phyloP scores from a whole-genome alignment of 2,329 filamentous ascomycete genomes.

The Neopestalotiopsis rosae region DNA sequence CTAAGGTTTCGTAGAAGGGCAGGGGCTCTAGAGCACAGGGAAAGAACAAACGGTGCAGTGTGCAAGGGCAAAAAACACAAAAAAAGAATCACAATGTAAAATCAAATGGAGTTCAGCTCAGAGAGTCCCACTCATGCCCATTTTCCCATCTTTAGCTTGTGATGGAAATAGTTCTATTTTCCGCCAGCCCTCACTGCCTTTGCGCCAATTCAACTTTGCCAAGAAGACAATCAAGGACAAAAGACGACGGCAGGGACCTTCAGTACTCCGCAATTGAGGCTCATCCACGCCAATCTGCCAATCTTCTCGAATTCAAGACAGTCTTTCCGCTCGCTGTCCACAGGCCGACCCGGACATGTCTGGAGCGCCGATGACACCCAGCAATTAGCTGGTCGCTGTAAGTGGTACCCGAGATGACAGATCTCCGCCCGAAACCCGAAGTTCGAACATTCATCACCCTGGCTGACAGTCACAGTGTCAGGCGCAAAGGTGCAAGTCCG shows the following conservation, averaged over 20 bases:
- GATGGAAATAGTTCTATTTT: too few relatives aligned
- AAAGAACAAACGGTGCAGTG: too few relatives aligned
- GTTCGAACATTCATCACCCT: neutral
- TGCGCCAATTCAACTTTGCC: neutral
- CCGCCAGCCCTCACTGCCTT: too few relatives aligned
- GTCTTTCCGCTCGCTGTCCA: neutral
- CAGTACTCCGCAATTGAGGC: conserved; percentile 1
- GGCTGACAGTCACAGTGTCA: neutral
- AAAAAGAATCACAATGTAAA: too few relatives aligned
- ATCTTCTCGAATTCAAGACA: conserved; percentile 4
- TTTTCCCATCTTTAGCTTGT: too few relatives aligned
- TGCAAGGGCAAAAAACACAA: too few relatives aligned
- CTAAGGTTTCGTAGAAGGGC: too few relatives aligned
- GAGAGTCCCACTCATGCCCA: too few relatives aligned
- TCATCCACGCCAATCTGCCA: neutral
- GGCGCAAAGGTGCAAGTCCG: too few relatives aligned
- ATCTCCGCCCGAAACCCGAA: conserved; percentile 1
- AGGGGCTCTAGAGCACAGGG: too few relatives aligned
- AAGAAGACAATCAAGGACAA: neutral
- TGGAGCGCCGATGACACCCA: neutral
- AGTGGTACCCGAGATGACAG: neutral
- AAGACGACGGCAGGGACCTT: neutral
- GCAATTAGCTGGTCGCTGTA: neutral
- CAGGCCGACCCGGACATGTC: neutral
- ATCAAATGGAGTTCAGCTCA: too few relatives aligned